A percentile compares a stretch with the other conserved stretches of the same genome.
Conservation (phyloP, 2,329 filamentous ascomycete genomes). For the Thermothelomyces thermophilus region DNA sequence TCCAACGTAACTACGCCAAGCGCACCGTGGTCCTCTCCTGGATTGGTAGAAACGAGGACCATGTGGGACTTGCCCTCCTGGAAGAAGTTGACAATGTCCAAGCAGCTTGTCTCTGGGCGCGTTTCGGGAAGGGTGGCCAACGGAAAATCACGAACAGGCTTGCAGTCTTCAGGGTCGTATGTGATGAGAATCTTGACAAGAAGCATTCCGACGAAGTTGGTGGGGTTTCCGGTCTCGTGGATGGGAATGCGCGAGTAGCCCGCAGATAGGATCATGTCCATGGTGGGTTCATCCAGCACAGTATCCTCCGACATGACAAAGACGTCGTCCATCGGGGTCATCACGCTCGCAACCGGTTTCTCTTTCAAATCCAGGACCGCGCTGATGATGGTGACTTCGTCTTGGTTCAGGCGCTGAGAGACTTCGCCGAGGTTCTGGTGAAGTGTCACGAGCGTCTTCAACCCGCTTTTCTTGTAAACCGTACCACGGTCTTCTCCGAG, state of each 20-base stretch:
- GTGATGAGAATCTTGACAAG: slow-evolving; percentile 98
- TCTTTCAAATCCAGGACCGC: slow-evolving; percentile 94
- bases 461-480: slow-evolving; percentile 93
- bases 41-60: slow-evolving; percentile 86
- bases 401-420: slow-evolving; percentile 85
- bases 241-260: slow-evolving; percentile 97
- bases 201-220: slow-evolving; percentile 95
- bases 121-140: slow-evolving; percentile 94
- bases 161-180: slow-evolving; percentile 90
- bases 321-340: slow-evolving; percentile 98
- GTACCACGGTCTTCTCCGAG: slow-evolving; percentile 94
- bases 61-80: slow-evolving; percentile 99
- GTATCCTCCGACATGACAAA: slow-evolving; percentile 96
- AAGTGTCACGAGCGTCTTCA: slow-evolving; percentile 92
- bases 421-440: slow-evolving; percentile 86
- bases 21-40: slow-evolving; percentile 85
- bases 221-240: slow-evolving; percentile 72
- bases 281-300: slow-evolving; percentile 84
- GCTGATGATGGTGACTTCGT: slow-evolving; percentile 98
- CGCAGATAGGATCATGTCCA: slow-evolving; percentile 86
- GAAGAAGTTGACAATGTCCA: slow-evolving; percentile 99
- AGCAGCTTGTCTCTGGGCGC: slow-evolving; percentile 85
- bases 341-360: slow-evolving; percentile 89
- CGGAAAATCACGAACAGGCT: slow-evolving; percentile 81
- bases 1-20: slow-evolving; percentile 92